Base-by-base conservation (phyloP, 148 eudicot genomes). In the Heliosperma pusillum region DNA sequence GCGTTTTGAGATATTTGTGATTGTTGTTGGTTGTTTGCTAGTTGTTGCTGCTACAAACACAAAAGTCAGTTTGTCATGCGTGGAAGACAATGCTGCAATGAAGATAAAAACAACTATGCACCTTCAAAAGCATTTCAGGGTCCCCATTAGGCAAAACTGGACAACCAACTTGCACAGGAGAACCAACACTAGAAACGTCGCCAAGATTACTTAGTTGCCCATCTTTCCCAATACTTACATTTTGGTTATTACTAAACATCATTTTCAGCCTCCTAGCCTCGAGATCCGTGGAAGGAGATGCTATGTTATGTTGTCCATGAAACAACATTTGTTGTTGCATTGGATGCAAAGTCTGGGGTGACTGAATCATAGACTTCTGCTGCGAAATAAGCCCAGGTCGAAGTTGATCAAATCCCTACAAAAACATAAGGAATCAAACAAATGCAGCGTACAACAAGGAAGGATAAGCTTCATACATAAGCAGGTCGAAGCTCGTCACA, bases 251-350 rank as follows among this genome's bases (percentile, higher is more conserved):
- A 78, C 75, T 83, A n/a, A 87, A 75, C 60, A 87, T 83, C 87
- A 87, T 87, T 70, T 90, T 84, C 69, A 87, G 59, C 84, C 86
- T 82, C 82, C 87, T 76, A 83, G 85, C 75, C 40, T 90, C 93
- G 5, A 76, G 56, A 77, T 90, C 90, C 82, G 74, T 83, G 55
- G 96, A 85, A 27, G 92, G 89, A 10, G 92, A 84, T 68, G 86
- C 84, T 78, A 88, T 17, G 74, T 79, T 90, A 66, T 86, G 90
- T 66, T 88, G 94, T 29, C 91, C 91, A 65, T 85, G 87, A 78
- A 87, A 57, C 20, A 86, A 65, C 64, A 86, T 77, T 64, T 88
- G 93, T 63, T 88, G 93, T 77, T 83, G 92, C 65, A 83, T 70
- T 59, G 78, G 88, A 80, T 87, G 86, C 75, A 81, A 74, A 52